These are phyloP conservation scores for Candida frijolesensis DNA, from an alignment of 1,139 yeast species.

Conservation along the genomic window DNA sequence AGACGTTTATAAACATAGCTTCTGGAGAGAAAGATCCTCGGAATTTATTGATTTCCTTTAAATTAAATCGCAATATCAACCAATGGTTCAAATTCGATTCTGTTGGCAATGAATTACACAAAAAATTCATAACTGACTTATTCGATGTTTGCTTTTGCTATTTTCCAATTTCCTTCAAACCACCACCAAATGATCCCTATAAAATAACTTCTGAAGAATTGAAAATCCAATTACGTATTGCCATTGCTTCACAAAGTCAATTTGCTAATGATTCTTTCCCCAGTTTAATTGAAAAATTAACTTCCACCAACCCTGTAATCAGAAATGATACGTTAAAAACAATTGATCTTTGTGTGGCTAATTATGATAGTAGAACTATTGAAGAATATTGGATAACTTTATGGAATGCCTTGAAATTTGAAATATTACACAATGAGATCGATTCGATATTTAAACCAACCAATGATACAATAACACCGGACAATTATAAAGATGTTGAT, in stretches of 20 bases:
- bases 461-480: conserved; percentile 28
- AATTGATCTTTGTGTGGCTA: conserved; percentile 54
- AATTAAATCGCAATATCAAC: conserved; percentile 54
- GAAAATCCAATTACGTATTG: conserved; percentile 56
- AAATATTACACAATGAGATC: conserved; percentile 72
- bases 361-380: conserved; percentile 51
- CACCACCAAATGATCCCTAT: conserved; percentile 91
- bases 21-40: conserved; percentile 94
- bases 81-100: conserved; percentile 31
- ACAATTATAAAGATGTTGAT: conserved; percentile 31
- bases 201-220: conserved; percentile 75
- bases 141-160: conserved; percentile 93
- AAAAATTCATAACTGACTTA: conserved; percentile 48
- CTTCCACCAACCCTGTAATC: conserved; percentile 78
- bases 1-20: conserved; percentile 66
- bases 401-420: conserved; percentile 90
- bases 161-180: conserved; percentile 93
- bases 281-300: conserved; percentile 77
- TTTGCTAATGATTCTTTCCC: conserved; percentile 79
- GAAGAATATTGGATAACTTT: conserved; percentile 66
- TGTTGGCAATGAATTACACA: conserved; percentile 38
- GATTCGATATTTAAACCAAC: conserved; percentile 32
- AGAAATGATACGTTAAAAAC: conserved; percentile 77
- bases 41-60: conserved; percentile 73
- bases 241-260: conserved; percentile 63